Base-by-base conservation (phyloP, 768 basidiomycete genomes). In the Trametes sanguinea region DNA sequence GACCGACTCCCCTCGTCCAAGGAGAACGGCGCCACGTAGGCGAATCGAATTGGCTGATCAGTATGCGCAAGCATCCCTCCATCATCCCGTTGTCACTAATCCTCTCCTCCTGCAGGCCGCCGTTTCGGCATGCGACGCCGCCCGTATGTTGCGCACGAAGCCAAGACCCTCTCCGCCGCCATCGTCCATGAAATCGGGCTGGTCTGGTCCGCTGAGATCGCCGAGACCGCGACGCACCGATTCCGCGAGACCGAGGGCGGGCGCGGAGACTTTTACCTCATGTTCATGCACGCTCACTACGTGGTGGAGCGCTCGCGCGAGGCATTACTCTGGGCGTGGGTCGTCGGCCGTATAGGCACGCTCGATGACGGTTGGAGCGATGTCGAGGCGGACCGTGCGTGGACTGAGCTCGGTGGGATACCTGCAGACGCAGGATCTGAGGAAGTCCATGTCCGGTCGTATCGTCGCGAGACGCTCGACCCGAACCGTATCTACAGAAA, bases 121-220 rank as follows among this genome's bases (percentile, higher is more conserved):
- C 77, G 79, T 48, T 80, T 80, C 55, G 79, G 78, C 32, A 57
- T 48, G 13, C 72, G 78, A 0, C 61, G 62, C 7, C 72, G 79
- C 2, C 76, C 78, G 0, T 80, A 80, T 64, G 71, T 77, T 54
- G 70, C 73, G 6, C 79, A 80, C 71, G 73, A 75, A 40, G 77
- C 76, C 29, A 77, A 77, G 46, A 59, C 74, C 1, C 63, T 76
- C 11, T 74, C 76, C 22, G 50, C 68, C 8, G 65, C 78, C 0
- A 48, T 79, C 22, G 61, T 78, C 45, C 69, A 69, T 51, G 79
- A 80, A 63, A 55, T 73, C 39, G 71, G 72, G 16, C 48, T 65
- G 17, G 69, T 75, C 27, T 79, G 73, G 61, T 63, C 69, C 0
- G 63, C 60, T 11, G 69, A 71, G 57, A 64, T 78, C 65, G 69